These are phyloP conservation scores for Yamadazyma tumulicola DNA, from an alignment of 805 yeast species.

Conservation along the genomic window DNA sequence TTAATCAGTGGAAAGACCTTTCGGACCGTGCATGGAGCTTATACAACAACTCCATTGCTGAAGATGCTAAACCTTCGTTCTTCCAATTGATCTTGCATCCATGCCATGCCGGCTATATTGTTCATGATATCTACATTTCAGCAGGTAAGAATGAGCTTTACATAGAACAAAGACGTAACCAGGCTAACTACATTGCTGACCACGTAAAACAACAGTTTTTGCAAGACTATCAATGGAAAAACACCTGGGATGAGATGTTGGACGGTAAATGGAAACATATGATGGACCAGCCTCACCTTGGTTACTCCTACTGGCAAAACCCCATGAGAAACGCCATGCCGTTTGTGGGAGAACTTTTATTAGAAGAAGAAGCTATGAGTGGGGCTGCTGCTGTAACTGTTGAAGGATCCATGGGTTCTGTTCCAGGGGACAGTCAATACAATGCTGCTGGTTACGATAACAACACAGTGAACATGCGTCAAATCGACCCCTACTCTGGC, in stretches of 20 bases:
- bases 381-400: constrained; percentile 14
- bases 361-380: constrained; percentile 8
- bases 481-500: constrained; percentile 13
- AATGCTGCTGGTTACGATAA: constrained; percentile 14
- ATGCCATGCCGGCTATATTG: constrained; percentile 15
- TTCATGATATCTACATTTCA: constrained; percentile 15
- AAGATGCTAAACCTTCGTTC: constrained; percentile 14
- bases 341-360: constrained; percentile 8
- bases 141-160: constrained; percentile 16
- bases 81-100: constrained; percentile 16
- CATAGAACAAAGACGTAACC: constrained; percentile 14
- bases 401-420: constrained; percentile 14
- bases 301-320: constrained; percentile 17
- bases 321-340: constrained; percentile 17
- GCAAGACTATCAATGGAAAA: constrained; percentile 14
- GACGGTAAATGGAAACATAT: constrained; percentile 16
- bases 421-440: constrained; percentile 15
- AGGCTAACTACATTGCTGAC: constrained; percentile 12
- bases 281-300: constrained; percentile 18
- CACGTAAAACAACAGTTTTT: constrained; percentile 13
- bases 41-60: constrained; percentile 12
- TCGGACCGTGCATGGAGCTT: constrained; percentile 15
- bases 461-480: constrained; percentile 15
- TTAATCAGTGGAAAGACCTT: constrained; percentile 13
- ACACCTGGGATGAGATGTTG: constrained; percentile 12